phyloP scores from a whole-genome alignment of 2,329 filamentous ascomycete genomes.

The Phialemoniopsis sp. region DNA sequence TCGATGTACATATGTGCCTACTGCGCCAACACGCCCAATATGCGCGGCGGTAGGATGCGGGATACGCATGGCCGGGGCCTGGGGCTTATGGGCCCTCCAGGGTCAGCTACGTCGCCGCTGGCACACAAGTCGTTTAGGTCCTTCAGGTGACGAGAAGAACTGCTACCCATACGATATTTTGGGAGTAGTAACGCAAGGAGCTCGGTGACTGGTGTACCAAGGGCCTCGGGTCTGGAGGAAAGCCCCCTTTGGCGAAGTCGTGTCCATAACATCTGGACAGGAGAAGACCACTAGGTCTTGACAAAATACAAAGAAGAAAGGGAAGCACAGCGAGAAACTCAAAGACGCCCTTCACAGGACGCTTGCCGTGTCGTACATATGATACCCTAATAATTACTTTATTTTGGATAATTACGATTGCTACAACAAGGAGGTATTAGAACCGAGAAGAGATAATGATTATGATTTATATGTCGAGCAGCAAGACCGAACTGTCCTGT shows the following conservation, averaged over 20 bases:
- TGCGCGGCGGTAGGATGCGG: constrained; percentile 42
- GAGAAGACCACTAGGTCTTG: no score
- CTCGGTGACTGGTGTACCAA: no score
- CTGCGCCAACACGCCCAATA: constrained; percentile 56
- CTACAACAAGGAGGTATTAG: no score
- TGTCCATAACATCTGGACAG: no score
- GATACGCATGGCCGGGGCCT: constrained; percentile 29
- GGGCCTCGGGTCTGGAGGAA: no score
- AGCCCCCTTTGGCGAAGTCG: no score
- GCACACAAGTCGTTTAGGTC: constrained; percentile 40
- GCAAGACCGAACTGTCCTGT: no score
- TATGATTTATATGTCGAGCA: no score
- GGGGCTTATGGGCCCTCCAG: constrained; percentile 17
- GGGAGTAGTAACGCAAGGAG: not conserved
- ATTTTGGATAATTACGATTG: constrained; percentile 5
- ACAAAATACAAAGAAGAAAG: no score
- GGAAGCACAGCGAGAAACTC: no score
- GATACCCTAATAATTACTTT: constrained; percentile 6
- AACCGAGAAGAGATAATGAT: no score
- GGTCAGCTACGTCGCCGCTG: constrained; percentile 30
- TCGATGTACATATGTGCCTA: constrained; percentile 61
- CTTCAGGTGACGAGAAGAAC: constrained; percentile 29
- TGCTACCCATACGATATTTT: not conserved
- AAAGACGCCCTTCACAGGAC: no score
- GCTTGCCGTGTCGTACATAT: constrained; percentile 2